These are phyloP conservation scores for Lasiosphaeris hirsuta DNA, from an alignment of 495 filamentous ascomycete genomes.

Conservation along the genomic window DNA sequence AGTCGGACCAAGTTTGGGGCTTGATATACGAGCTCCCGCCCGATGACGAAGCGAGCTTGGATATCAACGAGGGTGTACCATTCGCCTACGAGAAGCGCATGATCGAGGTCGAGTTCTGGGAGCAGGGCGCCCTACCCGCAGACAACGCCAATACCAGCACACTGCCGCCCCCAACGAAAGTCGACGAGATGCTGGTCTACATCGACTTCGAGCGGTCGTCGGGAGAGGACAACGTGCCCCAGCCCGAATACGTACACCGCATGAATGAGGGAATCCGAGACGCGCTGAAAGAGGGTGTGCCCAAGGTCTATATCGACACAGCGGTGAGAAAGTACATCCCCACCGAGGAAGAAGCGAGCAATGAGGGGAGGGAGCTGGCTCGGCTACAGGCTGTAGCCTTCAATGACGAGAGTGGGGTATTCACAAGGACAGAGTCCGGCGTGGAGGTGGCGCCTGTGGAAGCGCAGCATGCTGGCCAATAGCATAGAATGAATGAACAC, in stretches of 20 bases:
- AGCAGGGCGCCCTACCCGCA: neutral
- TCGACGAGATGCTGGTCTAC: conserved; percentile 33
- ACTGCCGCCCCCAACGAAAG: neutral
- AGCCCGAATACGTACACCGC: conserved; percentile 35
- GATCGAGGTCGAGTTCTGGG: conserved; percentile 24
- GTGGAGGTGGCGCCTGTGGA: neutral
- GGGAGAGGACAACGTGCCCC: conserved; percentile 19
- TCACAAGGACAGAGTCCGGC: neutral
- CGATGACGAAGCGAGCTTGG: conserved; percentile 31
- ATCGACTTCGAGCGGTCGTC: conserved; percentile 28
- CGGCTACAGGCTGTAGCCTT: conserved; percentile 13
- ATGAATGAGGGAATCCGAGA: conserved; percentile 40
- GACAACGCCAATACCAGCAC: neutral
- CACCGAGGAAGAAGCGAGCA: conserved; percentile 3
- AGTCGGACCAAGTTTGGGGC: conserved; percentile 37
- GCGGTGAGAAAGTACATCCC: conserved; percentile 28
- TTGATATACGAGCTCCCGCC: conserved; percentile 35
- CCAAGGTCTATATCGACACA: conserved; percentile 26
- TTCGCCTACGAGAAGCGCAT: conserved; percentile 33
- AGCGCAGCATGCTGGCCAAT: no score
- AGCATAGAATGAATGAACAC: no score
- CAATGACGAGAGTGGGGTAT: conserved; percentile 12
- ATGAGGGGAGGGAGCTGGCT: conserved; percentile 5
- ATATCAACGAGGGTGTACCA: conserved; percentile 37
- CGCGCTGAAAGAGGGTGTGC: conserved; percentile 32